Evolutionary conservation across 2,329 filamentous ascomycete species (phyloP), one percentile per base, ranked within the genome.

Genomic region (Endoconidiophora polonica): DNA sequence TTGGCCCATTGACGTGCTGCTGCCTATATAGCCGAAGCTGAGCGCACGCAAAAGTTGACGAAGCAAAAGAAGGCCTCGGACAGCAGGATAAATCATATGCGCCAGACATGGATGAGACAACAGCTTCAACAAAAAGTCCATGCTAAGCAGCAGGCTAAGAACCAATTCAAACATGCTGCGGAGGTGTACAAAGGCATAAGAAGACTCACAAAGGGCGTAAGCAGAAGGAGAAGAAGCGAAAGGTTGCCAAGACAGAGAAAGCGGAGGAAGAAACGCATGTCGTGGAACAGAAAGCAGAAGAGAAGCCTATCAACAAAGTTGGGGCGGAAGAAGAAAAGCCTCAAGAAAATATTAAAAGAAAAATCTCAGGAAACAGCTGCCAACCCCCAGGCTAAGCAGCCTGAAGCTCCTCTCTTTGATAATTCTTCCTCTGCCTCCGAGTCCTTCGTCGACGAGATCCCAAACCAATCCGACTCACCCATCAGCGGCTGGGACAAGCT

Each of bases 401-500:
- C 46, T 43, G 18, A 48, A 49, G 26, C 29, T 39, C 4, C 16
- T 18, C 42, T 46, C 2, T 40, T 23, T 29, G 36, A 39, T 10
- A 43, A 51, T 4, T 69, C 68, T 29, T 70, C 78, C 49, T 76
- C 74, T 0, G 78, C 74, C 0, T 75, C 77, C 36, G 75, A 79
- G 53, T 78, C 29, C 7, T 33, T 33, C 29, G 29, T 33, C 29
- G 7, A 38, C 22, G 26, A 43, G 10, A 46, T 52, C 4, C 69
- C 68, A 33, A 70, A 78, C 49, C 76, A 74, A 0, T 78, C 74
- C 0, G 76, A 77, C 42, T 76, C 73, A 5, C 76, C 76, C 0
- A 66, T 79, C 2, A 68, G 71, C 36, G 75, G 79, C 54, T 78
- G 70, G 67, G 74, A 79, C 55, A 67, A 71, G 55, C 65, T 77